Evolutionary conservation across 495 filamentous ascomycete species (phyloP).

Genomic region (Daldinia loculata): DNA sequence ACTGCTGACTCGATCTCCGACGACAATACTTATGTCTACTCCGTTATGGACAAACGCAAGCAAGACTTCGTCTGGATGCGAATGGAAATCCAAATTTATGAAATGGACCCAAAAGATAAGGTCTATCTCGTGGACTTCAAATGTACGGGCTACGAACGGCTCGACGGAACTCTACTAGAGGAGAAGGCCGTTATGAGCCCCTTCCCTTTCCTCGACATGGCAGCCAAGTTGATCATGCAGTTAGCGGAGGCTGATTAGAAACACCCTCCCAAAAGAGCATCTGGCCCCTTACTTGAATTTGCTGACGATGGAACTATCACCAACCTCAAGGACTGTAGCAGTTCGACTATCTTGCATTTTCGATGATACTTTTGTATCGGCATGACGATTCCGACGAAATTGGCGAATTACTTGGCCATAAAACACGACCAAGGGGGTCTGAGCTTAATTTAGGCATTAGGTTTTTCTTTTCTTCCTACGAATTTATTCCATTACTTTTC

Average conservation of each 20-base stretch:
- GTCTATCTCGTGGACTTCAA: slow-evolving; percentile 99
- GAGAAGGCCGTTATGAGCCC: slow-evolving; percentile 80
- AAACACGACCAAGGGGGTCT: not conserved
- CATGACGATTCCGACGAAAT: not conserved
- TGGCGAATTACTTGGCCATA: not conserved
- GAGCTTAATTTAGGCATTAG: not conserved
- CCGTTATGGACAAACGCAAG: slow-evolving; percentile 53
- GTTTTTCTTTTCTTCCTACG: slow-evolving; percentile 4
- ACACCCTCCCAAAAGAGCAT: slow-evolving; percentile 9
- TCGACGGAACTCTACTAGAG: slow-evolving; percentile 63
- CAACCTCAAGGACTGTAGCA: not conserved
- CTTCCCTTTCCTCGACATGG: slow-evolving; percentile 81
- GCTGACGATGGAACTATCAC: slow-evolving; percentile 5
- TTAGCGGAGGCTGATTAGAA: slow-evolving; percentile 70
- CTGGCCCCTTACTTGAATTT: not conserved
- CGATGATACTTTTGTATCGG: not conserved
- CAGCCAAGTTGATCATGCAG: slow-evolving; percentile 76
- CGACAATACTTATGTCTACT: slow-evolving; percentile 46
- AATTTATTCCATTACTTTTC: slow-evolving; percentile 18
- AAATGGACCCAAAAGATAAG: slow-evolving; percentile 77
- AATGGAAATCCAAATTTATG: slow-evolving; percentile 95
- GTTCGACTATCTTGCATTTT: not conserved
- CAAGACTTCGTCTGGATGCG: slow-evolving; percentile 77
- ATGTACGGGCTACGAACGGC: slow-evolving; percentile 94
- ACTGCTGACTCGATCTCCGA: slow-evolving; percentile 44